Evolutionary conservation across 768 basidiomycete genomes (phyloP).

Genomic region (Gymnopilus junonius): DNA sequence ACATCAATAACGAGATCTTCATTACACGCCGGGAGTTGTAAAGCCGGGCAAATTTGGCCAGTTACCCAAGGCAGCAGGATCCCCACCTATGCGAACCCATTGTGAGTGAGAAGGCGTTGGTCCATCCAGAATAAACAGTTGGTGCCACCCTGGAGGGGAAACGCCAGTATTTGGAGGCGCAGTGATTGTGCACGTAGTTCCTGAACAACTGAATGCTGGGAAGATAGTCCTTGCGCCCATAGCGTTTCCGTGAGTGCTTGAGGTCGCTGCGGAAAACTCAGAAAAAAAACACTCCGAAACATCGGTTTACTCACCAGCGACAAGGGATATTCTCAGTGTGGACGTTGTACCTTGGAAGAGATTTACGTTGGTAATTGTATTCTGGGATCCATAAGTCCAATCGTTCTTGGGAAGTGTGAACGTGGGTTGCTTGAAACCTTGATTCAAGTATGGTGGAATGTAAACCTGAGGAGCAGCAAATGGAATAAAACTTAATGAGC

Average conservation of each 20-base stretch:
- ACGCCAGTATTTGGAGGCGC: constrained; percentile 74
- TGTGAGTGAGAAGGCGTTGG: constrained; percentile 76
- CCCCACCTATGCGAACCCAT: constrained; percentile 84
- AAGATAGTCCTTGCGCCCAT: constrained; percentile 78
- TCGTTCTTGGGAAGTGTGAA: constrained; percentile 65
- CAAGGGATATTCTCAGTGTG: constrained; percentile 61
- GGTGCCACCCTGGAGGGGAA: constrained; percentile 78
- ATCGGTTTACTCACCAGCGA: constrained; percentile 54
- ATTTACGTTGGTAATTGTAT: constrained; percentile 52
- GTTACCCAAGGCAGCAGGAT: constrained; percentile 69
- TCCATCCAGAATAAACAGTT: constrained; percentile 77
- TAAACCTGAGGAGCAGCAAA: constrained; percentile 54
- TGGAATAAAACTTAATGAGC: constrained; percentile 16
- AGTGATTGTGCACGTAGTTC: constrained; percentile 75
- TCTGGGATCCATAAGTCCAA: constrained; percentile 60
- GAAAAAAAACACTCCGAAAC: constrained; percentile 6
- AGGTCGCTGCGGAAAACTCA: constrained; percentile 50
- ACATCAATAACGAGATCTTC: not conserved
- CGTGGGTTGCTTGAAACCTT: constrained; percentile 63
- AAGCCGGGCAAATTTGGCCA: constrained; percentile 79
- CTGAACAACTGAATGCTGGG: constrained; percentile 71
- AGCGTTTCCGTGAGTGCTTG: constrained; percentile 78
- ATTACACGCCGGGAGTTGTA: constrained; percentile 59
- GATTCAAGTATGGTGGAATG: constrained; percentile 82
- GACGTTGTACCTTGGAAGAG: constrained; percentile 46